Evolutionary conservation across 345 rosid species (phyloP), one percentile per base, ranked within the genome.

Genomic region (Citrus maxima): DNA sequence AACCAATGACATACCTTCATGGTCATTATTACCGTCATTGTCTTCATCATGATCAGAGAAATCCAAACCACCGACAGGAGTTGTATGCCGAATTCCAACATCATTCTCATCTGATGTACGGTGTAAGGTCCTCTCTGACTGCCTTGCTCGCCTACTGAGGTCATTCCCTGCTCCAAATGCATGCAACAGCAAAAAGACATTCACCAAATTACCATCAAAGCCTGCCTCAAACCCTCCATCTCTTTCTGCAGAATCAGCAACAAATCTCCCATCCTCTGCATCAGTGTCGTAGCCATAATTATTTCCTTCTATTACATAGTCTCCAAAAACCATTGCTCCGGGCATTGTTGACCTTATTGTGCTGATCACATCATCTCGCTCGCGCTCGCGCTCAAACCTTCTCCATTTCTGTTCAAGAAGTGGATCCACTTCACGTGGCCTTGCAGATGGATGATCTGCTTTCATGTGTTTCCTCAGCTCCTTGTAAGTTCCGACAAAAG

Each of bases 401-500:
- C 93, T 87, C 95, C 97, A 95, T 74, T 89, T 91, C 89, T 95
- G 98, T 71, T 93, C 96, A 75, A 84, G 83, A n/a, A 58, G 70
- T 2, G 97, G 98, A 83, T 95, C 98, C 65, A 90, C 96, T 75
- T 87, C 87, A 8, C 95, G 97, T 21, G 98, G 99, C 78, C 78
- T 80, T 7, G 95, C 95, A 55, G 88, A 80, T 32, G 98, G 99
- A 80, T 95, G 98, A 40, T 88, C 93, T 38, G 79, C 77, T 82
- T 59, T 93, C 96, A 95, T 90, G 85, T 93, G 99, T 84, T 93
- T 93, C 91, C 98, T 90, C 40, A 95, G 88, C 85, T 93, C 99
- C 85, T 89, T 92, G 87, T 82, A 95, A 24, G 89, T 85, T 66
- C 98, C 99, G 71, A 86, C 73, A 65, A 88, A 95, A 22, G 88